These are phyloP conservation scores for Myochromella boudieri DNA, from an alignment of 768 basidiomycete genomes.

Conservation along the genomic window DNA sequence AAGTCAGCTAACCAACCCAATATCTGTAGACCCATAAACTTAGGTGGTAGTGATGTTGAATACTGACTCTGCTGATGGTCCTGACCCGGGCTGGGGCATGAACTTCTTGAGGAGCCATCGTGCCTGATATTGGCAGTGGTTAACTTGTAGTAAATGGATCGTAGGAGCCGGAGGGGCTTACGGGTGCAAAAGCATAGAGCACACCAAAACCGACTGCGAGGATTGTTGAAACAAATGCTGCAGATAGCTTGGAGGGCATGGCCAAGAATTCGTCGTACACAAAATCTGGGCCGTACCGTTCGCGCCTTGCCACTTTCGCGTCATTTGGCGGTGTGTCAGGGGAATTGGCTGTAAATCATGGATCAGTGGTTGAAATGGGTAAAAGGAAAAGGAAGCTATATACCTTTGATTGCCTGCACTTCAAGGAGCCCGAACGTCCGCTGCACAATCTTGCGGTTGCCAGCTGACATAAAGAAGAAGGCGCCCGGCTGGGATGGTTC, in stretches of 20 bases:
- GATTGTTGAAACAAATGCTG: conserved; percentile 37
- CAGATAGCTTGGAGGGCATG: conserved; percentile 36
- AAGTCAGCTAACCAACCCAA: background rate
- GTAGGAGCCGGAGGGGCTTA: conserved; percentile 23
- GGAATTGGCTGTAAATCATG: background rate
- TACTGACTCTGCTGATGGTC: conserved; percentile 65
- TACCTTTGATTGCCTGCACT: conserved; percentile 25
- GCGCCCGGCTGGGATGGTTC: conserved; percentile 31
- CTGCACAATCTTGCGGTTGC: conserved; percentile 44
- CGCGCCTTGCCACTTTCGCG: conserved; percentile 21
- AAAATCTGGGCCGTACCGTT: conserved; percentile 69
- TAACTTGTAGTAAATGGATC: background rate
- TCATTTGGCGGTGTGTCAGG: background rate
- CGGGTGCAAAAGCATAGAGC: conserved; percentile 37
- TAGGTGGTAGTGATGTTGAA: background rate
- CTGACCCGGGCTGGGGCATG: conserved; percentile 54
- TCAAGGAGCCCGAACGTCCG: conserved; percentile 48
- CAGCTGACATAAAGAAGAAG: conserved; percentile 39
- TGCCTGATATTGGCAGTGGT: conserved; percentile 42
- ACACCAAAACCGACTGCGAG: conserved; percentile 32
- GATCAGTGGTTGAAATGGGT: background rate
- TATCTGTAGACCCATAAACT: too few species aligned
- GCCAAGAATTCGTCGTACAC: conserved; percentile 71
- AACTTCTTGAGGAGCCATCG: conserved; percentile 56
- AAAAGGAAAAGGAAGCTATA: background rate